phyloP scores from a whole-genome alignment of 2,329 filamentous ascomycete species.

The Penicillium sp. region DNA sequence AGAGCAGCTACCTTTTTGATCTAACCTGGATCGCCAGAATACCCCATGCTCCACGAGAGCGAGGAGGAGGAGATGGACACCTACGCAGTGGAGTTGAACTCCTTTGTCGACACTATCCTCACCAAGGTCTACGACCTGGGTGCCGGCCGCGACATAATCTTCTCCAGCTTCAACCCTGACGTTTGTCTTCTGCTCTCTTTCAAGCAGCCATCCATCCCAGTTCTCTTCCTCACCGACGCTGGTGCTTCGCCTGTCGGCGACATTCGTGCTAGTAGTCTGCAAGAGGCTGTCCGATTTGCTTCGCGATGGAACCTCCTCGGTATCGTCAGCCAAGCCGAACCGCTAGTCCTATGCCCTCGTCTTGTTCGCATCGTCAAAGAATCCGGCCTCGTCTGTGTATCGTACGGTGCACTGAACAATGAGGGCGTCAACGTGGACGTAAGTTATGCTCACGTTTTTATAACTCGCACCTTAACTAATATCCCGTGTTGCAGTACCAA shows the following conservation, averaged over 20 bases:
- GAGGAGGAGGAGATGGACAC: constrained; percentile 97
- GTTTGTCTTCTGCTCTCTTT: constrained; percentile 91
- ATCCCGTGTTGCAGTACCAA: constrained; percentile 63
- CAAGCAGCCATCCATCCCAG: constrained; percentile 95
- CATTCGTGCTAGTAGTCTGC: constrained; percentile 83
- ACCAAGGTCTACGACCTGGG: constrained; percentile 85
- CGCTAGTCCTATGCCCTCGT: constrained; percentile 83
- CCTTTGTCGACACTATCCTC: constrained; percentile 91
- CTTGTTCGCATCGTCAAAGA: constrained; percentile 93
- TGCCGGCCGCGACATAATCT: constrained; percentile 85
- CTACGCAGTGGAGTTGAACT: constrained; percentile 93
- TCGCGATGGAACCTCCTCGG: constrained; percentile 92
- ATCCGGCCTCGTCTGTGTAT: constrained; percentile 88
- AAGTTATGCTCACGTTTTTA: constrained; percentile 33
- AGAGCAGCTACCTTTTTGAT: constrained; percentile 28
- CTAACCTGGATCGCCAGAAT: constrained; percentile 56
- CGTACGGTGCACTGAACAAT: constrained; percentile 90
- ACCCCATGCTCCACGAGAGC: constrained; percentile 94
- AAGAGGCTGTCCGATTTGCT: constrained; percentile 94
- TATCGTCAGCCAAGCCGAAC: constrained; percentile 84
- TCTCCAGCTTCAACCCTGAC: constrained; percentile 96
- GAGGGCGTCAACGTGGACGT: constrained; percentile 82
- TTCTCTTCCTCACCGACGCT: constrained; percentile 90
- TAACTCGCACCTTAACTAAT: neutral
- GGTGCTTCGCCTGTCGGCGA: constrained; percentile 81